Conservation (phyloP, 768 basidiomycete genomes). For the Phylloporus sp. region DNA sequence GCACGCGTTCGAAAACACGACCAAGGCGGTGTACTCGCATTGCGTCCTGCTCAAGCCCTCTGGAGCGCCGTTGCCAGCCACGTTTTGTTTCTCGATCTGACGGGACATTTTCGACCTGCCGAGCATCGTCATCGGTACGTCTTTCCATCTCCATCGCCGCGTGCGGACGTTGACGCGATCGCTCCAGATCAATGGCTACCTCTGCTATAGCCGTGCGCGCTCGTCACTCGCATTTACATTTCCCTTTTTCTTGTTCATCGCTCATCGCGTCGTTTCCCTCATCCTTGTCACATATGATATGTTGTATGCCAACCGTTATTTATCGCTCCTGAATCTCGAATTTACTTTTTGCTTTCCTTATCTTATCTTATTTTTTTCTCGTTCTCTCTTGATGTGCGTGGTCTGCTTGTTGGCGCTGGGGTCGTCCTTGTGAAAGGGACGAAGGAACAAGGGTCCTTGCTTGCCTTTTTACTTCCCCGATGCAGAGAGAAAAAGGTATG, state of each 20-base stretch:
- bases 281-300: too few relatives aligned
- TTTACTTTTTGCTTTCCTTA: not conserved
- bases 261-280: too few relatives aligned
- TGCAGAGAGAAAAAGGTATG: too few relatives aligned
- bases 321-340: constrained; percentile 4
- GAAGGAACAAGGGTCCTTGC: too few relatives aligned
- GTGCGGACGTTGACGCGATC: not conserved
- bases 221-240: not conserved
- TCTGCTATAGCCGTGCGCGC: constrained; percentile 44
- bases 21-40: constrained; percentile 91
- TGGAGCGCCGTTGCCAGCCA: constrained; percentile 80
- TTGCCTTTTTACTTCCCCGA: too few relatives aligned
- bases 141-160: not conserved
- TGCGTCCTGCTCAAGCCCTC: constrained; percentile 84
- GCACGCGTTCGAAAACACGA: constrained; percentile 97
- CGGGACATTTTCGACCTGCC: constrained; percentile 89
- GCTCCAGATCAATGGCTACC: constrained; percentile 83
- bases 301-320: constrained; percentile 16
- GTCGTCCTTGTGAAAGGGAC: too few relatives aligned
- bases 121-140: constrained; percentile 78
- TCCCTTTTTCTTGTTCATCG: not conserved
- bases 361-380: not conserved
- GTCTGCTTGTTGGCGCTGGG: too few relatives aligned
- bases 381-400: too few relatives aligned
- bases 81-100: constrained; percentile 94